These are phyloP conservation scores for Candida michaelii DNA, from an alignment of 805 yeast species.

Conservation along the genomic window DNA sequence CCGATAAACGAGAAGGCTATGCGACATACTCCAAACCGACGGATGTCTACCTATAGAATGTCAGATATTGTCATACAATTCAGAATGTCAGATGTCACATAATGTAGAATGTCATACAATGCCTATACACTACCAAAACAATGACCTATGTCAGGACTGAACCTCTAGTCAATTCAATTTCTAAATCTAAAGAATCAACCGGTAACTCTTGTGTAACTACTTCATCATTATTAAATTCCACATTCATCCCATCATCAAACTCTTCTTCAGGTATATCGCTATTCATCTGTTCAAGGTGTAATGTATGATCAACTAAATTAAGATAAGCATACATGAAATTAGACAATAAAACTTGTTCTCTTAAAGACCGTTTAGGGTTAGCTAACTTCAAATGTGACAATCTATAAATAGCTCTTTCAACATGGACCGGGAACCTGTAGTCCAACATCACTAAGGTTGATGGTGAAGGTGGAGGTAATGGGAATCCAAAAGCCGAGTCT, in stretches of 20 bases:
- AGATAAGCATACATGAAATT: slow-evolving; percentile 97
- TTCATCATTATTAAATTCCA: slow-evolving; percentile 7
- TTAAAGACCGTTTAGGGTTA: slow-evolving; percentile 84
- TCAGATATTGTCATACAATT: no score
- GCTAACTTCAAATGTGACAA: slow-evolving; percentile 91
- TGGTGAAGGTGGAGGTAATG: slow-evolving; percentile 75
- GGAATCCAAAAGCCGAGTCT: slow-evolving; percentile 86
- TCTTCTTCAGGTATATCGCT: slow-evolving; percentile 11
- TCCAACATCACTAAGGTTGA: slow-evolving; percentile 80
- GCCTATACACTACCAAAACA: no score
- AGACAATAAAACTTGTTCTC: slow-evolving; percentile 89
- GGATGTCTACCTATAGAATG: no score
- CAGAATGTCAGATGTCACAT: no score
- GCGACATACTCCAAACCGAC: no score
- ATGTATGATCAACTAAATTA: slow-evolving; percentile 89
- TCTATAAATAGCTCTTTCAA: slow-evolving; percentile 92
- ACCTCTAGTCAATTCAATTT: slow-evolving; percentile 5
- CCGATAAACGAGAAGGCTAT: no score
- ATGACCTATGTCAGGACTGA: no score
- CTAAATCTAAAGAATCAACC: slow-evolving; percentile 8
- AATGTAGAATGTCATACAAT: no score
- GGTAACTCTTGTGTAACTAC: slow-evolving; percentile 9
- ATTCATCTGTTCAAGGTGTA: slow-evolving; percentile 60
- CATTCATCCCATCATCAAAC: background rate
- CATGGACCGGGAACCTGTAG: slow-evolving; percentile 88